Evolutionary conservation across 2,329 filamentous ascomycete genomes (phyloP).

Genomic region (Mollisiaceae sp.): DNA sequence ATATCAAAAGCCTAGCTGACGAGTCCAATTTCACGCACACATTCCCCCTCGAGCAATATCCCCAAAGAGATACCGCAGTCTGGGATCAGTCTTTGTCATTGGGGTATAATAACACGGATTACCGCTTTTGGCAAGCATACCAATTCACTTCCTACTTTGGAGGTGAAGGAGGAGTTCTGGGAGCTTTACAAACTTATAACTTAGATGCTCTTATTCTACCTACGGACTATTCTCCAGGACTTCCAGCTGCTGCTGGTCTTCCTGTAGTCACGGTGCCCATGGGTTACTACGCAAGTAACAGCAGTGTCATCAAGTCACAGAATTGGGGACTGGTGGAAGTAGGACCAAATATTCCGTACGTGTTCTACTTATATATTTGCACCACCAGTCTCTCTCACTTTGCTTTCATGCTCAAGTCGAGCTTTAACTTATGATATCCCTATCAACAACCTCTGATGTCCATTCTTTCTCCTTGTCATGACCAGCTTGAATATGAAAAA

Average conservation of each 20-base stretch:
- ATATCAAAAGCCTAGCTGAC: constrained; percentile 56
- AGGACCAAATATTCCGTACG: constrained; percentile 56
- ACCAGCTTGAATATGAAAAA: background rate
- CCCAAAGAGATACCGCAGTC: constrained; percentile 59
- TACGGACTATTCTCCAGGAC: constrained; percentile 51
- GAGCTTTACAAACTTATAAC: constrained; percentile 59
- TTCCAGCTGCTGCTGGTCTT: constrained; percentile 61
- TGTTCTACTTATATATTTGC: background rate
- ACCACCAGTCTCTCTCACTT: background rate
- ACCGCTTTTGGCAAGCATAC: constrained; percentile 62
- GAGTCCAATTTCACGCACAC: constrained; percentile 60
- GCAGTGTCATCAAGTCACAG: constrained; percentile 49
- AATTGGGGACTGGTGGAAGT: constrained; percentile 54
- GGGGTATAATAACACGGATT: constrained; percentile 60
- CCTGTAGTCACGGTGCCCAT: constrained; percentile 69
- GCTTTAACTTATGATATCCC: background rate
- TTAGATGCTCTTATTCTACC: constrained; percentile 69
- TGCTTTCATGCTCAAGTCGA: background rate
- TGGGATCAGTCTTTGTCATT: constrained; percentile 60
- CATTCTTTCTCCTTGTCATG: too few relatives aligned
- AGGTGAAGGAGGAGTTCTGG: constrained; percentile 63
- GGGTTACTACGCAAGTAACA: constrained; percentile 57
- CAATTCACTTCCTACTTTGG: constrained; percentile 58
- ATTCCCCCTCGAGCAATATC: constrained; percentile 61
- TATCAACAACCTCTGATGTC: too few relatives aligned